These are phyloP conservation scores for Globisporangium echinulatum DNA, from an alignment of 352 stramenopile genomes.

Conservation along the genomic window DNA sequence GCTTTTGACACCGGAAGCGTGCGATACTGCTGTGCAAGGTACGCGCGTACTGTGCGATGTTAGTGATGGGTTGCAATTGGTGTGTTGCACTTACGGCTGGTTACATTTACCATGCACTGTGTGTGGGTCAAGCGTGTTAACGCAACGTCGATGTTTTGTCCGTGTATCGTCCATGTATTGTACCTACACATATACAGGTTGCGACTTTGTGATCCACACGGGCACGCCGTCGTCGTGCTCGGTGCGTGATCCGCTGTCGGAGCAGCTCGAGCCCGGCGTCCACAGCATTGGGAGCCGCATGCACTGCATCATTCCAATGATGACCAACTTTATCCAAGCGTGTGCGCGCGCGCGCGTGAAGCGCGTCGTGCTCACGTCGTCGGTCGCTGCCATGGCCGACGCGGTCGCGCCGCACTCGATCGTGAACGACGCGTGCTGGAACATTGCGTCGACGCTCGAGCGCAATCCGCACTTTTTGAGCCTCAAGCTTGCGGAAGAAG, in stretches of 20 bases:
- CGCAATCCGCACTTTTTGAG: constrained; percentile 85
- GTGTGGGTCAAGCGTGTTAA: too few relatives aligned
- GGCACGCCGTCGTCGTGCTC: constrained; percentile 83
- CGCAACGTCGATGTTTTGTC: too few relatives aligned
- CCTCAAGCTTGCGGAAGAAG: constrained; percentile 83
- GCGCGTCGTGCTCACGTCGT: constrained; percentile 81
- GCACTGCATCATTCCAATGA: constrained; percentile 90
- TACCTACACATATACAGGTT: constrained; percentile 14
- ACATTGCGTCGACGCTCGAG: constrained; percentile 77
- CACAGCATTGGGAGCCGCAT: constrained; percentile 87
- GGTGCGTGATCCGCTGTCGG: constrained; percentile 77
- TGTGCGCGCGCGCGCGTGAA: constrained; percentile 77
- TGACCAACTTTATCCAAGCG: constrained; percentile 89
- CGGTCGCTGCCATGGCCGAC: constrained; percentile 82
- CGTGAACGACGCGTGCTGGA: constrained; percentile 83
- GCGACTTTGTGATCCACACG: constrained; percentile 88
- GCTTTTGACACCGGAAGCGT: constrained; percentile 80
- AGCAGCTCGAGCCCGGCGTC: constrained; percentile 78
- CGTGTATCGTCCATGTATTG: too few relatives aligned
- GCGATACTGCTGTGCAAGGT: constrained; percentile 82
- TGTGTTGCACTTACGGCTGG: not conserved
- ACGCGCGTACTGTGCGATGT: not conserved
- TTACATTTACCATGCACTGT: too few relatives aligned
- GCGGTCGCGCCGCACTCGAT: constrained; percentile 66
- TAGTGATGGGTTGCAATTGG: not conserved